Evolutionary conservation across 2,329 filamentous ascomycete genomes (phyloP).

Genomic region (Trichoderma koningii): DNA sequence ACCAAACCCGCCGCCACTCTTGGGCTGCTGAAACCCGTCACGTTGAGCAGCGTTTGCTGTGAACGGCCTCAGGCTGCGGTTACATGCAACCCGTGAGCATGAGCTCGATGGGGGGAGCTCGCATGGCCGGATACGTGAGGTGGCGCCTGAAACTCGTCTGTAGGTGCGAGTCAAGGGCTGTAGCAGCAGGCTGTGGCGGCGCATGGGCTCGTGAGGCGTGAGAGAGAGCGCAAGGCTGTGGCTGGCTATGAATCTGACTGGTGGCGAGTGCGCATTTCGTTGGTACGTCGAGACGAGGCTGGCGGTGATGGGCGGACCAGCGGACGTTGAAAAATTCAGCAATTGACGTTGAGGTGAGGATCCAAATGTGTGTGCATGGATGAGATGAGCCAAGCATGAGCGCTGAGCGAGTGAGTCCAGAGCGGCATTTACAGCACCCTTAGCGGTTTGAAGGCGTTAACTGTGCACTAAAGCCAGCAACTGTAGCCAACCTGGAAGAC

Average conservation of each 20-base stretch:
- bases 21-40: not conserved
- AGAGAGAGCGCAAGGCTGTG: not conserved
- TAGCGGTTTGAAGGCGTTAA: too few species aligned
- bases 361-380: not conserved
- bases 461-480: not conserved
- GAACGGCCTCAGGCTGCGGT: not conserved
- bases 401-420: too few species aligned
- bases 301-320: not conserved
- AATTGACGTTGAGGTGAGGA: not conserved
- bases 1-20: constrained; percentile 14
- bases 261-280: not conserved
- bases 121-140: not conserved
- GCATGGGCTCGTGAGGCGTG: constrained; percentile 30
- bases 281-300: not conserved
- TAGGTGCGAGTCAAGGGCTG: constrained; percentile 30
- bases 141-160: constrained; percentile 21
- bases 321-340: not conserved
- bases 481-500: not conserved
- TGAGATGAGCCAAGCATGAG: not conserved
- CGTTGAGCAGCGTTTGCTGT: not conserved
- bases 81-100: not conserved
- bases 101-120: not conserved
- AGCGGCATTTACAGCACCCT: too few species aligned
- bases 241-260: not conserved
- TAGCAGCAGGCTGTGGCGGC: constrained; percentile 32